Evolutionary conservation across 2,329 filamentous ascomycete genomes (phyloP).

Genomic region (Trichophyton rubrum): DNA sequence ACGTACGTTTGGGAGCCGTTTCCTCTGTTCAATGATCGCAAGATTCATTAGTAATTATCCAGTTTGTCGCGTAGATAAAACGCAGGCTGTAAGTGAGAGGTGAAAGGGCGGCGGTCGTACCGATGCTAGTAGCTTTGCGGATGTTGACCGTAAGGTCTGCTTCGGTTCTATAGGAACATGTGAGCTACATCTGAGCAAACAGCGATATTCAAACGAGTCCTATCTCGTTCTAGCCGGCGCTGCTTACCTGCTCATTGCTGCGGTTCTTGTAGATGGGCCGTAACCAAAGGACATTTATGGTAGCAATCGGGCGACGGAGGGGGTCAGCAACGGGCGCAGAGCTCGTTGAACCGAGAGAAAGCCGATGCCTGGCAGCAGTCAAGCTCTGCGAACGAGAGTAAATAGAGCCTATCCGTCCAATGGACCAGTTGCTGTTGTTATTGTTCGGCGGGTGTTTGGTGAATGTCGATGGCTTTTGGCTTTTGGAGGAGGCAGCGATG

Average conservation of each 20-base stretch:
- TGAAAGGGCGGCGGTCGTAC: conserved; percentile 24
- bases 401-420: neutral
- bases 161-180: conserved; percentile 37
- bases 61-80: neutral
- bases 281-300: conserved; percentile 13
- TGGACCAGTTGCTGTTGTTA: neutral
- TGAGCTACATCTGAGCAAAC: neutral
- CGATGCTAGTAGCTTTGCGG: conserved; percentile 53
- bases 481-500: neutral
- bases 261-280: conserved; percentile 33
- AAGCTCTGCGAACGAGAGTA: neutral
- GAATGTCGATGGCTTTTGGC: neutral
- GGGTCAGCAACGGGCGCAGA: neutral
- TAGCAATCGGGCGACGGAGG: neutral
- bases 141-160: conserved; percentile 54
- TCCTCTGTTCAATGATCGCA: conserved; percentile 36
- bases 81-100: conserved; percentile 13
- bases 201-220: neutral
- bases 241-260: conserved; percentile 50
- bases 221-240: neutral
- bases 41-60: neutral
- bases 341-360: neutral
- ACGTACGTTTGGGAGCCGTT: conserved; percentile 57
- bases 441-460: neutral
- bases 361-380: neutral